A percentile compares a stretch with the other conserved stretches of the same genome.
Conservation (phyloP, 2,329 filamentous ascomycete genomes). For the Talaromyces sp. region DNA sequence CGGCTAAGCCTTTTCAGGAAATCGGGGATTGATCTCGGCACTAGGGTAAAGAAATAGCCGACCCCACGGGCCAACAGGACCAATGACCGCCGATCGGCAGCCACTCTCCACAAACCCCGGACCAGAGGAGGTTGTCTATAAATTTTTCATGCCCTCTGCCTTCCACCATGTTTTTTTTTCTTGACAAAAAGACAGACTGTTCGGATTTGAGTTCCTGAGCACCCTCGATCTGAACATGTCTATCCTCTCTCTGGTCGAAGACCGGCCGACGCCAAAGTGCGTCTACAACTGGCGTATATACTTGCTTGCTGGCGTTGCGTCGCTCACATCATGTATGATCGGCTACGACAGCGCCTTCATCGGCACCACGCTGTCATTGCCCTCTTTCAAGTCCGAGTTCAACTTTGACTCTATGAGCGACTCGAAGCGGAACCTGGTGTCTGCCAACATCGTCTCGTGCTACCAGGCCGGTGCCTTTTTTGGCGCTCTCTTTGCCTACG, state of each 20-base stretch:
- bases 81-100: background rate
- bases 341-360: slow-evolving; percentile 70
- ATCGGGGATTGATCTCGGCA: background rate
- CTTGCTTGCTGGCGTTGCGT: background rate
- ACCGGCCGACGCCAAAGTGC: slow-evolving; percentile 14
- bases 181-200: background rate
- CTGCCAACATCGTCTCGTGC: slow-evolving; percentile 68
- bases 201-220: background rate
- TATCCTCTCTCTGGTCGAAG: slow-evolving; percentile 33
- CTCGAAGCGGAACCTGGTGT: slow-evolving; percentile 52
- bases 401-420: slow-evolving; percentile 48
- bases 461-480: slow-evolving; percentile 82
- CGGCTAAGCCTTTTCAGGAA: background rate
- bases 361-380: slow-evolving; percentile 65
- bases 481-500: slow-evolving; percentile 60
- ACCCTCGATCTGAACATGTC: slow-evolving; percentile 15
- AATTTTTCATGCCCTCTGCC: background rate
- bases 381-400: slow-evolving; percentile 66
- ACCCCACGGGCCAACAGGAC: background rate
- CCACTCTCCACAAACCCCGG: background rate
- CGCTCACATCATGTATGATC: slow-evolving; percentile 39
- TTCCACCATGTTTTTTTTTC: background rate
- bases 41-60: background rate
- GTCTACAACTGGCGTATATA: slow-evolving; percentile 3
- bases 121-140: background rate